phyloP scores from a whole-genome alignment of 2,329 filamentous ascomycete species.

The Paracoccidioides lutzii region DNA sequence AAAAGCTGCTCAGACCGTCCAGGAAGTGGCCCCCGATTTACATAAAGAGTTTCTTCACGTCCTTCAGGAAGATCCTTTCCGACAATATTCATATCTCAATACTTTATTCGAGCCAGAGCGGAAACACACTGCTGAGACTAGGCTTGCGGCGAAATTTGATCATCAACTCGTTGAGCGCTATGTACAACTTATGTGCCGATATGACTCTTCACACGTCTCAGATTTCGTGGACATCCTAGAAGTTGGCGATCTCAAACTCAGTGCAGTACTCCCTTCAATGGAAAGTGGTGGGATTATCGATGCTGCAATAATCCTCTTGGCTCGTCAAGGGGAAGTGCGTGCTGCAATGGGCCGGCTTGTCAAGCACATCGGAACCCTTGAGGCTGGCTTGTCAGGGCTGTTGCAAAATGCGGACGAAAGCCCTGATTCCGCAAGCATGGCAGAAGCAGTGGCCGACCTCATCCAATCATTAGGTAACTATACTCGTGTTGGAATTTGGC shows the following conservation, averaged over 20 bases:
- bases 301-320: constrained; percentile 82
- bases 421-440: constrained; percentile 44
- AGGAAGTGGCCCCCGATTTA: constrained; percentile 47
- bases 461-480: constrained; percentile 76
- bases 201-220: constrained; percentile 68
- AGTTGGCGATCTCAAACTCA: constrained; percentile 63
- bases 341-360: constrained; percentile 75
- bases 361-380: constrained; percentile 66
- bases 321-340: constrained; percentile 69
- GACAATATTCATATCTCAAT: constrained; percentile 65
- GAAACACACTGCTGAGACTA: constrained; percentile 22
- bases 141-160: constrained; percentile 26
- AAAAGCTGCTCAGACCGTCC: constrained; percentile 53
- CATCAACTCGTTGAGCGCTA: constrained; percentile 66
- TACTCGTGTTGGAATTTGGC: constrained; percentile 83
- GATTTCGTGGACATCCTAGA: constrained; percentile 69
- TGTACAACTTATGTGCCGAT: constrained; percentile 80
- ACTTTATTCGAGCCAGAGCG: constrained; percentile 56
- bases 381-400: constrained; percentile 63
- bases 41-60: constrained; percentile 54
- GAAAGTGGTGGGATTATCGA: constrained; percentile 84
- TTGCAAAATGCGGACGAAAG: constrained; percentile 49
- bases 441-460: constrained; percentile 58
- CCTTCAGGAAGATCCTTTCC: constrained; percentile 46
- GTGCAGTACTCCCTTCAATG: constrained; percentile 71